Percentiles rank a stretch among this genome's conserved stretches.
These are phyloP conservation scores for Gymnopilus junonius DNA, from an alignment of 768 basidiomycete species.

Conservation along the genomic window DNA sequence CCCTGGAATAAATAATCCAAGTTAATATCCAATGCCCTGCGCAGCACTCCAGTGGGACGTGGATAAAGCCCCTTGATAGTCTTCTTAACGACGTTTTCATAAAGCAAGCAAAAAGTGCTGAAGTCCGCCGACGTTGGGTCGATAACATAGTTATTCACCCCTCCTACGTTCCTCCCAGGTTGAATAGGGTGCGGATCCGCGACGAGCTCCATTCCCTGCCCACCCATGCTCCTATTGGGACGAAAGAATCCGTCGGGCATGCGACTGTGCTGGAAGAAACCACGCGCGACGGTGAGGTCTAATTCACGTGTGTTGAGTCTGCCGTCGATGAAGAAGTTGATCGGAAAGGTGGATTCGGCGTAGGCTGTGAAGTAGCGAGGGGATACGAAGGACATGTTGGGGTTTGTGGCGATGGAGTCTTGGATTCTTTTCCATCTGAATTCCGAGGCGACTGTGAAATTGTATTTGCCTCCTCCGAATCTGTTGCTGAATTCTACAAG, in stretches of 20 bases:
- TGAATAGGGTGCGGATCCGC: constrained; percentile 17
- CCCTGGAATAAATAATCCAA: constrained; percentile 17
- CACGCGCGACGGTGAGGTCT: constrained; percentile 23
- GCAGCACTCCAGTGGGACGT: constrained; percentile 18
- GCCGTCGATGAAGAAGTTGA: constrained; percentile 29
- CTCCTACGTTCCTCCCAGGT: constrained; percentile 23
- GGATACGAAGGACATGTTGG: constrained; percentile 25
- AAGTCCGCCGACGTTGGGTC: constrained; percentile 24
- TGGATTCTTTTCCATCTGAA: constrained; percentile 27
- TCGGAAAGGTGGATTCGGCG: constrained; percentile 28
- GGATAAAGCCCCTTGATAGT: constrained; percentile 26
- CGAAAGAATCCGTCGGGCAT: constrained; percentile 26
- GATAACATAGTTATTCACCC: constrained; percentile 22
- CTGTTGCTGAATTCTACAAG: constrained; percentile 21
- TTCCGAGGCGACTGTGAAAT: constrained; percentile 28
- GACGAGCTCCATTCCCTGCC: constrained; percentile 14
- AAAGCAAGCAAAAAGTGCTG: constrained; percentile 20
- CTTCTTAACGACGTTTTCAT: constrained; percentile 24
- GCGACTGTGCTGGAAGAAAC: constrained; percentile 26
- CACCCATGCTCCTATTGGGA: constrained; percentile 11
- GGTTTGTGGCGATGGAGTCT: constrained; percentile 31
- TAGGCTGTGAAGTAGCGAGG: constrained; percentile 29
- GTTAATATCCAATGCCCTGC: constrained; percentile 21
- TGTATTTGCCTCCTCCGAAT: constrained; percentile 29
- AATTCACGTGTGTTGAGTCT: constrained; percentile 22